Percentiles rank a stretch among this genome's conserved stretches.
Evolutionary conservation across 495 filamentous ascomycete species (phyloP).

Genomic region (Hypoxylon lenormandii): DNA sequence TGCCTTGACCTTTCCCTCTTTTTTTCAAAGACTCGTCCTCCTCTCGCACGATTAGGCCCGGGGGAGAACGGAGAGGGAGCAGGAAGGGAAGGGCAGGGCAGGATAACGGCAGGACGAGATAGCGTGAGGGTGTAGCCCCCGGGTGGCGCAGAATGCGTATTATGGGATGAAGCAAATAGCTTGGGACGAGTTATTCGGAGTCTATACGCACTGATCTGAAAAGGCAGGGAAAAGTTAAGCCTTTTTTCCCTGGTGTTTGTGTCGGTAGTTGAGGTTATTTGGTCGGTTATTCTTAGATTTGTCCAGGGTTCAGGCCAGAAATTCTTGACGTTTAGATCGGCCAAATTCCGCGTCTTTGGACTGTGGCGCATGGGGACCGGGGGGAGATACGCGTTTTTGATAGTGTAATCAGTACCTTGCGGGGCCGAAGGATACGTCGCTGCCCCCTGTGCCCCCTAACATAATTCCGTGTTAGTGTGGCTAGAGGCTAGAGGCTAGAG

Average conservation of each 20-base stretch:
- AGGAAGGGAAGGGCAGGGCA: neutral
- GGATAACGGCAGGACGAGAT: conserved; percentile 4
- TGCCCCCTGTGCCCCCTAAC: too few species aligned
- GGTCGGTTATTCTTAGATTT: conserved; percentile 10
- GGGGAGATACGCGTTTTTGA: conserved; percentile 19
- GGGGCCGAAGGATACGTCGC: too few species aligned
- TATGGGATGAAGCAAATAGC: neutral
- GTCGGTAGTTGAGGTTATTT: conserved; percentile 36
- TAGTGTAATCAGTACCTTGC: conserved; percentile 17
- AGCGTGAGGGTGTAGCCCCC: neutral
- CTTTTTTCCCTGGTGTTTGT: conserved; percentile 17
- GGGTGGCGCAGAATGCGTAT: conserved; percentile 11
- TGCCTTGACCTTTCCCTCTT: conserved; percentile 21
- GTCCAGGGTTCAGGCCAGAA: conserved; percentile 45
- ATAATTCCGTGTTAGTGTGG: too few species aligned
- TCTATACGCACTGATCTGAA: neutral
- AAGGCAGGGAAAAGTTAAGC: neutral
- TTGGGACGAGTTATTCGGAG: neutral
- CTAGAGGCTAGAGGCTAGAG: too few species aligned
- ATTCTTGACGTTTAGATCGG: conserved; percentile 46
- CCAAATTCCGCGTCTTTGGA: conserved; percentile 44
- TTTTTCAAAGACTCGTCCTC: conserved; percentile 8
- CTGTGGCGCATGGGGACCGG: conserved; percentile 41
- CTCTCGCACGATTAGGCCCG: conserved; percentile 33
- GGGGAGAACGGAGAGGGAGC: conserved; percentile 17